Evolutionary conservation across 495 filamentous ascomycete species (phyloP), one percentile per base, ranked within the genome.

Genomic region (Baudoinia panamericana): DNA sequence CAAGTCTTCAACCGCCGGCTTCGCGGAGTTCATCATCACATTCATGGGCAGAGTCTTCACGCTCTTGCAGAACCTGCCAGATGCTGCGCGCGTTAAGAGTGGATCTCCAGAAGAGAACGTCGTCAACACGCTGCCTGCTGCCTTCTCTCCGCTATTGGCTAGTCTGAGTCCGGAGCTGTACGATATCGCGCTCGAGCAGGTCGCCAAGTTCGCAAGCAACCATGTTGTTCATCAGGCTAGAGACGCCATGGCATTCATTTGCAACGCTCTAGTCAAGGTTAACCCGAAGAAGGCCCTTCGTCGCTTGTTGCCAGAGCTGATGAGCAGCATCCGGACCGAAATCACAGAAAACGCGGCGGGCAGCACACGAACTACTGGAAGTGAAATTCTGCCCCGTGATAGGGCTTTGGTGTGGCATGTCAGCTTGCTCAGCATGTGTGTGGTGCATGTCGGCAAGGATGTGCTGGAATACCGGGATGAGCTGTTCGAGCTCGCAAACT

Each of bases 201-300:
- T 99, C 38, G 81, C 84, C 2, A 71, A 84, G 39, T 96, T 96
- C 55, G 80, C 95, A n/a, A 76, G 78, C 16, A 82, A 82, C 47
- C 92, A 99, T 65, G 92, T 96, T 27, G 87, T 96, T 17, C 87
- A 99, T 52, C 90, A 96, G 59, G 88, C 90, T 27, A 70, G 90
- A 45, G 90, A 99, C 67, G 90, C 92, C 13, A 94, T 96, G 84
- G 90, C 90, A 2, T 99, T 93, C 67, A 94, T 95, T 29, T 93
- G 85, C 69, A 96, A 93, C 56, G 79, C 80, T 0, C 65, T 96
- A 15, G 92, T 87, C 71, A 96, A 96, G 61, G 79, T 88, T 49
- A 82, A 88, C 50, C 90, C 90, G 0, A 77, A 84, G 53, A 93
- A 93, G 64, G 80, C 86, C 3, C 68, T 99, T 25, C 90, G 84